Base-by-base conservation (phyloP, 2,329 filamentous ascomycete genomes). In the Stachybotrys chlorohalonatus region DNA sequence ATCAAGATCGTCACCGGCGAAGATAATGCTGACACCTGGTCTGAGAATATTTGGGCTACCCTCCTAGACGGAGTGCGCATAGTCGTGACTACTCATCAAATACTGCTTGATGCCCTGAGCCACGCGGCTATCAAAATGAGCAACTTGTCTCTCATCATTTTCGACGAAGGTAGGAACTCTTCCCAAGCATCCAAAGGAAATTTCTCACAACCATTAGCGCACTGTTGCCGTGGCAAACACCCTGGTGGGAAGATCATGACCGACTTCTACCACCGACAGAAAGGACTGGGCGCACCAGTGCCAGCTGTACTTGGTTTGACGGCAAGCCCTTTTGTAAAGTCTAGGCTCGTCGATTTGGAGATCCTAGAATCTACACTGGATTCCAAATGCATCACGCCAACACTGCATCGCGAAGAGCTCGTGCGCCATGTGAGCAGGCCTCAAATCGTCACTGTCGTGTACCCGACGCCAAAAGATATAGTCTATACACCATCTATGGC, bases 221-320 rank as follows among this genome's bases (percentile, higher is more conserved):
- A 95, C 64, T 85, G 91, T 65, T 93, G 88, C 60, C 77, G 76
- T 6, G 74, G 76, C 16, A 83, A 81, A 1, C 79, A 85, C 59
- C 76, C 87, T 0, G 83, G 84, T 11, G 85, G 84, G 55, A 79
- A 74, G 46, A 86, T 95, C 39, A 93, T 95, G 87, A 73, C 70
- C 31, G 73, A 83, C 32, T 86, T 87, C 60, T 95, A 95, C 62
- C 80, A 83, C 57, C 71, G 74, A 31, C 68, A 66, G 16, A 76
- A 75, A 52, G 58, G 53, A 0, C 58, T 54, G 2, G 75, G 74
- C 0, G 56, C 66, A 0, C 51, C 62, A 0, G 68, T 82, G 1
- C 91, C 91, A 0, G 75, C 77, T 17, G 85, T 96, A 31, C 73
- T 96, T 6, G 91, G 90, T 0, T 74, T 96, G 30, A 92, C 87